Evolutionary conservation across 1,284 basidiomycete genomes (phyloP), one percentile per base, ranked within the genome.

Genomic region (Gymnopus androsaceus): DNA sequence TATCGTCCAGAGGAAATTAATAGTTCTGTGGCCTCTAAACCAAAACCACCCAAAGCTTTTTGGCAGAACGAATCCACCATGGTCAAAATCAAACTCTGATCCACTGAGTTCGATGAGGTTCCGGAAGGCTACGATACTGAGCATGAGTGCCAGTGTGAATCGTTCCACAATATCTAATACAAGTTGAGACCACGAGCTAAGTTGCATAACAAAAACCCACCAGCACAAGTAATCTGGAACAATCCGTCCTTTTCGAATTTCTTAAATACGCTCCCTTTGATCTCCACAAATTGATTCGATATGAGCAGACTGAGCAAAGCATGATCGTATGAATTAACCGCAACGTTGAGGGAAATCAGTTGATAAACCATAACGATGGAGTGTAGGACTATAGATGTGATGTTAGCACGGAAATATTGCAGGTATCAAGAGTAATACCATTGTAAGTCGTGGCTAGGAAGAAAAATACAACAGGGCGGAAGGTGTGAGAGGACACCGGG

Each of bases 201-300:
- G 33, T 14, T 19, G 3, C 37, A 31, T 6, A 17, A 27, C 23
- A 14, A 12, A 19, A 30, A 64, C 76, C 56, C 61, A 93, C 92
- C 91, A 61, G 95, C 95, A 67, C 95, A 98, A 55, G 95, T 97
- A 61, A 99, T 95, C 71, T 99, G 97, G 69, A 99, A 98, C n/a
- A 99, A 81, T 67, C 93, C 98, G 67, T 99, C 97, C 72, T 98
- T 99, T 70, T 99, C 97, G 65, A 99, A 99, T 70, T 93, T 98
- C 74, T 99, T 99, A 83, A 99, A 99, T 0, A 99, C 97, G 64
- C 90, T 95, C 36, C 96, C 95, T 73, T 99, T 99, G 75, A 99
- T 99, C 75, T 99, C 97, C 46, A 99, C 96, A 67, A 99, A 99
- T 70, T 99, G 97, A 70, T 99, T 99, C 42, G 94, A 98, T 41